phyloP scores from a whole-genome alignment of 2,329 filamentous ascomycete genomes.

The Bipolaris cookei region DNA sequence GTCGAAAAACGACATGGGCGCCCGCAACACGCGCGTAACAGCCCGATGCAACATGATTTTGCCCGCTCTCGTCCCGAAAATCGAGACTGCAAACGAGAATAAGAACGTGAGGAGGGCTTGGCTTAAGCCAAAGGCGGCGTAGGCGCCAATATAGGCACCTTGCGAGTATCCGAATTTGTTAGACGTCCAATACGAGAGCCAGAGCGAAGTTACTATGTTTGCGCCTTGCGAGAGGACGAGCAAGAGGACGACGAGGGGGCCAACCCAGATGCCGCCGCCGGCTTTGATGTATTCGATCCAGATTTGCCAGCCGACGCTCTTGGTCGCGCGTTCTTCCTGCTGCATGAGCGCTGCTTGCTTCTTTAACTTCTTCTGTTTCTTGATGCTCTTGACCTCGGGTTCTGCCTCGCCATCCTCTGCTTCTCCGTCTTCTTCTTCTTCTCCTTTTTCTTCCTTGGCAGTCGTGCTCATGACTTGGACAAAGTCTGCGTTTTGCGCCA shows the following conservation, averaged over 20 bases:
- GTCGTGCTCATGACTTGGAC: conserved; percentile 82
- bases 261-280: conserved; percentile 73
- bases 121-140: conserved; percentile 21
- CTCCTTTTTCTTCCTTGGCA: conserved; percentile 63
- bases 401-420: conserved; percentile 57
- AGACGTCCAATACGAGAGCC: conserved; percentile 94
- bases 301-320: conserved; percentile 79
- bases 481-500: conserved; percentile 79
- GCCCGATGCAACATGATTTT: conserved; percentile 82
- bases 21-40: conserved; percentile 73
- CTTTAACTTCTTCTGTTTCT: conserved; percentile 50
- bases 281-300: conserved; percentile 79
- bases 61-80: conserved; percentile 80
- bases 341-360: conserved; percentile 72
- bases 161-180: conserved; percentile 71
- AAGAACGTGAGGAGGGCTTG: conserved; percentile 64
- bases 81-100: conserved; percentile 79
- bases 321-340: conserved; percentile 71
- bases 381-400: conserved; percentile 65
- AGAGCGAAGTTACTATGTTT: conserved; percentile 87
- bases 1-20: conserved; percentile 90
- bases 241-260: conserved; percentile 66
- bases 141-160: conserved; percentile 72
- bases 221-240: conserved; percentile 77
- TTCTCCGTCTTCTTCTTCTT: conserved; percentile 57